A percentile compares a stretch with the other conserved stretches of the same genome.
These are phyloP conservation scores for Leptosphaerulina australis DNA, from an alignment of 2,329 filamentous ascomycete species.

Conservation along the genomic window DNA sequence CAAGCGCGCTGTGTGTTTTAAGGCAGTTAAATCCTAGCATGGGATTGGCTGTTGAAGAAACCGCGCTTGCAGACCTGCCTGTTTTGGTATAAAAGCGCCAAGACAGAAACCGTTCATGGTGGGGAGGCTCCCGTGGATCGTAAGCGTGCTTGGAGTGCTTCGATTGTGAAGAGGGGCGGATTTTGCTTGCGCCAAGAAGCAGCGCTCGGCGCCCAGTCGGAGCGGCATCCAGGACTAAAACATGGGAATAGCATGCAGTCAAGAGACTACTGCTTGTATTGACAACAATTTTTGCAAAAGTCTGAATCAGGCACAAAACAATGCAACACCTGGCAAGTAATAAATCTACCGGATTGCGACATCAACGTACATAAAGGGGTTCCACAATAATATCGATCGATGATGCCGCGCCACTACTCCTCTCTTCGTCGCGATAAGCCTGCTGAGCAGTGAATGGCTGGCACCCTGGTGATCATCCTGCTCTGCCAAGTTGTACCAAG, in stretches of 20 bases:
- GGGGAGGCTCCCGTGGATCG: constrained; percentile 12
- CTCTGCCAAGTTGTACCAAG: constrained; percentile 40
- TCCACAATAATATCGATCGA: not conserved
- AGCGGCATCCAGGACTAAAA: constrained; percentile 6
- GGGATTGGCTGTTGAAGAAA: constrained; percentile 6
- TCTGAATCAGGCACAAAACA: not conserved
- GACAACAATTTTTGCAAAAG: not conserved
- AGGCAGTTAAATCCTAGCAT: constrained; percentile 10
- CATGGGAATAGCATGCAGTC: constrained; percentile 7
- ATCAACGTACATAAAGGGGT: not conserved
- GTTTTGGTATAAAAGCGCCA: constrained; percentile 9
- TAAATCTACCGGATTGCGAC: not conserved
- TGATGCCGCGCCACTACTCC: constrained; percentile 12
- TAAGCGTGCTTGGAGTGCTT: constrained; percentile 17
- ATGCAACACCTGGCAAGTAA: not conserved
- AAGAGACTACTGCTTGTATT: not conserved
- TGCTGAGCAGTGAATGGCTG: constrained; percentile 19
- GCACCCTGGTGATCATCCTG: constrained; percentile 24
- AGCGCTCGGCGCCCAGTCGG: constrained; percentile 17
- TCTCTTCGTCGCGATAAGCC: constrained; percentile 16
- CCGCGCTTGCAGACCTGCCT: constrained; percentile 23
- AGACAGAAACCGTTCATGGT: constrained; percentile 9
- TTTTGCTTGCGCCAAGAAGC: constrained; percentile 5
- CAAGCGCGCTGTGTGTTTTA: constrained; percentile 22
- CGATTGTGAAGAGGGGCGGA: constrained; percentile 9